Evolutionary conservation across 2,329 filamentous ascomycete genomes (phyloP).

Genomic region (Zelopaecilomyces penicillatus): DNA sequence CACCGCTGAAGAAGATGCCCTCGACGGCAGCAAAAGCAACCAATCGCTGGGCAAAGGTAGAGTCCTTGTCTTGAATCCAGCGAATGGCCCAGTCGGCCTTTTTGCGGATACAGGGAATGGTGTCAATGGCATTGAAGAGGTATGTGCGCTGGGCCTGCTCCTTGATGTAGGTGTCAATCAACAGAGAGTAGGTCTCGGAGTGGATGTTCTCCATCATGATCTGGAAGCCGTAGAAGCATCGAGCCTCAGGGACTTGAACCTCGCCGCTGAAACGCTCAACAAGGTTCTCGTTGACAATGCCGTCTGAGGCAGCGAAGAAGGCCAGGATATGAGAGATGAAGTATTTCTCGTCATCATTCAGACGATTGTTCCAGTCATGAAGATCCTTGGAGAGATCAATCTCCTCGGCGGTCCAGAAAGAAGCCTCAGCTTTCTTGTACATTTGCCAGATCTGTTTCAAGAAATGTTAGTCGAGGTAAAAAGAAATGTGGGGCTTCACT

Average conservation of each 20-base stretch:
- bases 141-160: conserved; percentile 89
- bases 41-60: conserved; percentile 89
- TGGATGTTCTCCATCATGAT: conserved; percentile 99
- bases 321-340: conserved; percentile 98
- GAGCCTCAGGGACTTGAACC: conserved; percentile 94
- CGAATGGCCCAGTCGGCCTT: conserved; percentile 96
- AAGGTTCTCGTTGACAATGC: conserved; percentile 99
- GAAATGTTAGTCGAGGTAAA: conserved; percentile 30
- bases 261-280: conserved; percentile 96
- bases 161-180: conserved; percentile 99
- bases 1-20: conserved; percentile 99
- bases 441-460: conserved; percentile 87
- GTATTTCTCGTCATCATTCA: conserved; percentile 95
- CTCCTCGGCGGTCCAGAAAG: conserved; percentile 99
- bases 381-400: conserved; percentile 98
- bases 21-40: conserved; percentile 96
- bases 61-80: conserved; percentile 92
- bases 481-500: conserved; percentile 35
- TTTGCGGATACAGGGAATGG: conserved; percentile 95
- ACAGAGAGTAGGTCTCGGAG: conserved; percentile 97
- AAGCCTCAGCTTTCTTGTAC: conserved; percentile 99
- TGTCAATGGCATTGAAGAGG: conserved; percentile 98
- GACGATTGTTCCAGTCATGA: conserved; percentile 97
- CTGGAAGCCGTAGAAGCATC: conserved; percentile 99
- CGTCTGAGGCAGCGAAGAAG: conserved; percentile 97